Base-by-base conservation (phyloP, 805 yeast genomes). In the Isabelozyma rhagii region DNA sequence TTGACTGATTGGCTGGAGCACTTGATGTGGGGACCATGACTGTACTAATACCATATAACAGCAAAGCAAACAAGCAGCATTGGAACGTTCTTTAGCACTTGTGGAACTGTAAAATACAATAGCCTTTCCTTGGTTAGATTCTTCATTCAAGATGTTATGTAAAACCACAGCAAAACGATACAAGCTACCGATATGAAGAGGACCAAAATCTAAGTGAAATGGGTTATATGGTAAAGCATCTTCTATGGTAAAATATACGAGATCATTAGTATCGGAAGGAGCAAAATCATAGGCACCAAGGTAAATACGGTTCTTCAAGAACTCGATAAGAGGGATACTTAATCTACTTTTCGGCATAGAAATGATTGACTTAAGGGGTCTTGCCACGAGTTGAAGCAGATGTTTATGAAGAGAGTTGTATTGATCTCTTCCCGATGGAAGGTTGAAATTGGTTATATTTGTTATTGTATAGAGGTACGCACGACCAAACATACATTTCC, bases 11-110 rank as follows among this genome's bases (percentile, higher is more conserved):
- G 99, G 99, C 52, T 96, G 97, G 55, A 94, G 71, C 0, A 92
- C 99, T 67, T 94, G 94, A 68, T 94, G 99, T 0, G 99, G 99
- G 1, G 97, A 90, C 99, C 99, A 94, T 11, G 90, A 85, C 65
- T 94, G 99, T 14, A 94, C 93, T 48, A 94, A 71, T 1, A 94
- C 80, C 97, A 94, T 91, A 69, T 94, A 94, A 61, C 97, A 90
- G 55, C 97, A 89, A 46, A 94, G 74, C 54, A 94, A 75, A 67
- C 98, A 91, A 4, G 98, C 97, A 14, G 98, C 96, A 62, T 94
- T 94, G 6, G 97, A 84, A 59, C 99, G 72, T 55, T 85, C 85
- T 53, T 86, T 83, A 1, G 96, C 82, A 31, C 88, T 84, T 0
- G 93, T 83, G 1, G 91, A 78, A 11, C 97, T 89, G 67, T 89